Evolutionary conservation across 495 filamentous ascomycete genomes (phyloP), one percentile per base, ranked within the genome.

Genomic region (Neurospora cerealis): DNA sequence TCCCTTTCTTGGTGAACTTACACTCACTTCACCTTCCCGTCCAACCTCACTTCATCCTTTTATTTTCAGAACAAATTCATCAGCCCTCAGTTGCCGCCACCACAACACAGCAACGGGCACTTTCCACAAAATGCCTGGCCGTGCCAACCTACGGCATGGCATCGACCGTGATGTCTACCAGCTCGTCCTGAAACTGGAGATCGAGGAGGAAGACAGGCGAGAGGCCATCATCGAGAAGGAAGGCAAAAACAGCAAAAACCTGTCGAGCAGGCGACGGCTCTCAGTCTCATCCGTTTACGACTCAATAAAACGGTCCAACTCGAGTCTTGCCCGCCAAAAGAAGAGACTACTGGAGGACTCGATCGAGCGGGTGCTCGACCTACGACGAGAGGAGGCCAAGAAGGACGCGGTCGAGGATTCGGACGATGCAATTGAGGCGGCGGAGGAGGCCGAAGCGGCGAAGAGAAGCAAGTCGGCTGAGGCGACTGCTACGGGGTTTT

Each of bases 311-410:
- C 85, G 85, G 75, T 96, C 93, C 5, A 97, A 97, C 78, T 97
- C 94, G 1, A 92, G 90, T 74, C 80, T 97, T 44, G 93, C 92
- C 66, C 85, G 94, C 17, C 91, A 91, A 75, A 93, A 91, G 8
- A 97, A 96, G 82, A 89, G 88, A 71, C 83, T 91, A 17, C 82
- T 99, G 17, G 92, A 97, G 79, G 91, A 94, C 76, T 92, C 93
- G 69, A 92, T 98, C 75, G 94, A 97, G 78, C 86, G 93, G 28
- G 93, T 96, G 2, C 84, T 99, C 38, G 89, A 89, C 32, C 89
- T 95, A 17, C 79, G 97, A 13, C 89, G 88, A 70, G 87, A 89
- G 74, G 93, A 96, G 72, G 77, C 84, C 69, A 85, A 86, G 70
- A 83, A 85, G 36, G 85, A 86, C 73, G 88, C 86, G n/a, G 85